Conservation (phyloP, 805 yeast genomes). For the Starmerella roubikii region DNA sequence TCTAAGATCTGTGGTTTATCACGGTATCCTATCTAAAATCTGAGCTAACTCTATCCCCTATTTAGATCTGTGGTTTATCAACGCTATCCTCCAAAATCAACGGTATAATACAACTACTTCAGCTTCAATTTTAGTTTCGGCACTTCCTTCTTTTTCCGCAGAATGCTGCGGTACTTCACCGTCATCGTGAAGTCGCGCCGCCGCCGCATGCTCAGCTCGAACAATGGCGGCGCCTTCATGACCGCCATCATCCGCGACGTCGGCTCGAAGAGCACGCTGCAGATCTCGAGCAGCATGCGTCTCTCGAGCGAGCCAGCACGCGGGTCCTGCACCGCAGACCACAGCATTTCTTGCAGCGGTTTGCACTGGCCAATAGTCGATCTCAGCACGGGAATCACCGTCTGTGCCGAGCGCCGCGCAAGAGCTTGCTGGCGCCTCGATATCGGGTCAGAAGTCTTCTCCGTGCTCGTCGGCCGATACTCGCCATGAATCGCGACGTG, state of each 20-base stretch:
- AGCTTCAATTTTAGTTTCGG: neutral
- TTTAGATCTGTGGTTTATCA: too few relatives aligned
- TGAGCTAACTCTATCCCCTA: too few relatives aligned
- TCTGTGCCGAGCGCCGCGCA: slow-evolving; percentile 50
- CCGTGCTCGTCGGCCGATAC: neutral
- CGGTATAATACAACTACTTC: neutral
- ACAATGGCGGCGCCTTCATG: slow-evolving; percentile 54
- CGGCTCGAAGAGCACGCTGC: slow-evolving; percentile 53
- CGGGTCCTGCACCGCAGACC: slow-evolving; percentile 51
- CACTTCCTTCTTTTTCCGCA: neutral
- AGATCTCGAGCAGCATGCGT: slow-evolving; percentile 47
- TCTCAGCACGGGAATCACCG: slow-evolving; percentile 52
- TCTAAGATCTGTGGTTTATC: too few relatives aligned
- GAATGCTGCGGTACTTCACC: slow-evolving; percentile 30
- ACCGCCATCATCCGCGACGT: slow-evolving; percentile 46
- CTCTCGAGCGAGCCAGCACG: slow-evolving; percentile 48
- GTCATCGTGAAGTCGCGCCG: slow-evolving; percentile 30
- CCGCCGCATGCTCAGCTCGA: slow-evolving; percentile 50
- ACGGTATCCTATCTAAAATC: too few relatives aligned
- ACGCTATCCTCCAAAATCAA: too few relatives aligned
- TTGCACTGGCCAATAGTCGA: slow-evolving; percentile 39
- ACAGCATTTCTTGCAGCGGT: slow-evolving; percentile 46
- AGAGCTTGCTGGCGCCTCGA: slow-evolving; percentile 46
- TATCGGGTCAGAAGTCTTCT: slow-evolving; percentile 22
- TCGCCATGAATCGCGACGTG: slow-evolving; percentile 52